Evolutionary conservation across 805 yeast genomes (phyloP).

Genomic region (Nakazawaea ernobii): DNA sequence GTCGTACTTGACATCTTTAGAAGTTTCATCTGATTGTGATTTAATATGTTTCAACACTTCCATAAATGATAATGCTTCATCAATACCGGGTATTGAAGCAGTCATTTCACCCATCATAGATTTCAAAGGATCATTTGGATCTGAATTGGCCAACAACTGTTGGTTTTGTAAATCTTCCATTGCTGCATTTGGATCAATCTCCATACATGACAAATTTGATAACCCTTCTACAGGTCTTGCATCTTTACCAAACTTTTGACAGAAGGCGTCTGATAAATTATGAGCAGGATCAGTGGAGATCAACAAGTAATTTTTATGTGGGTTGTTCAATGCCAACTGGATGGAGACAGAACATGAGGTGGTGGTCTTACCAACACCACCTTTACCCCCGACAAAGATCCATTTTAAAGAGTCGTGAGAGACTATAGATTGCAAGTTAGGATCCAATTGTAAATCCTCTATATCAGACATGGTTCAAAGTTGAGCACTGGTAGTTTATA

Average conservation of each 20-base stretch:
- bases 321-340: conserved; percentile 82
- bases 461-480: conserved; percentile 7
- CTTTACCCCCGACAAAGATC: conserved; percentile 99
- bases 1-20: conserved; percentile 46
- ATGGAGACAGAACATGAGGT: conserved; percentile 94
- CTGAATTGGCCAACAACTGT: conserved; percentile 38
- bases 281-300: conserved; percentile 99
- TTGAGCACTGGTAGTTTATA: neutral
- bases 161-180: conserved; percentile 74
- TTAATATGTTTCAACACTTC: conserved; percentile 97
- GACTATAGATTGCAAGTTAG: conserved; percentile 63
- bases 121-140: conserved; percentile 58
- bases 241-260: conserved; percentile 96
- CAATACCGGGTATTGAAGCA: conserved; percentile 95
- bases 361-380: conserved; percentile 99
- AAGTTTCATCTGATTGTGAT: conserved; percentile 42
- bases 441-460: conserved; percentile 60
- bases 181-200: conserved; percentile 93
- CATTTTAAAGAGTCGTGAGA: conserved; percentile 72
- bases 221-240: conserved; percentile 92
- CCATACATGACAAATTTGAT: conserved; percentile 91
- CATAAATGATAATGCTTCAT: conserved; percentile 96
- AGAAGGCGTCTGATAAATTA: conserved; percentile 94
- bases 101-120: conserved; percentile 86
- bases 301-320: conserved; percentile 72